phyloP scores from a whole-genome alignment of 2,329 filamentous ascomycete species.

The Graphiopsis chlorocephala region DNA sequence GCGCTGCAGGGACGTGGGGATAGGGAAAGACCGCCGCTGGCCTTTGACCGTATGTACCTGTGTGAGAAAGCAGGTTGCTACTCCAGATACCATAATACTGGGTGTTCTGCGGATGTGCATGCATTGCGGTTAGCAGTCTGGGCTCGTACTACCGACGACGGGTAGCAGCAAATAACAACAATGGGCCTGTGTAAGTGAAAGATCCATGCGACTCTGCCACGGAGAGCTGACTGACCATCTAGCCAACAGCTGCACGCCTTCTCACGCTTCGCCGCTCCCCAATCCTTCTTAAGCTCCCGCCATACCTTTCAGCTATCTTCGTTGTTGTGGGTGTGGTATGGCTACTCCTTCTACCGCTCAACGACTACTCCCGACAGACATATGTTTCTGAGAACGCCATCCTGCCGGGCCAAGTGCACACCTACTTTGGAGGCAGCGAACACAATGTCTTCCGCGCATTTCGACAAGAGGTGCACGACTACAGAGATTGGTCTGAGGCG shows the following conservation, averaged over 20 bases:
- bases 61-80: neutral
- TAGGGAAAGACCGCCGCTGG: neutral
- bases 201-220: neutral
- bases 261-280: conserved; percentile 75
- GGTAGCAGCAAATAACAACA: conserved; percentile 14
- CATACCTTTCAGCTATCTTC: conserved; percentile 81
- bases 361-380: conserved; percentile 86
- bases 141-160: neutral
- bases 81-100: neutral
- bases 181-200: conserved; percentile 30
- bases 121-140: neutral
- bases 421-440: conserved; percentile 94
- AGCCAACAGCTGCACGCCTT: conserved; percentile 48
- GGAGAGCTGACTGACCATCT: conserved; percentile 20
- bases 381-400: conserved; percentile 98
- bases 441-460: conserved; percentile 93
- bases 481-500: conserved; percentile 47
- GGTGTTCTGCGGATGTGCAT: neutral
- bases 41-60: neutral
- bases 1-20: conserved; percentile 13
- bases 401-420: conserved; percentile 92
- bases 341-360: conserved; percentile 83
- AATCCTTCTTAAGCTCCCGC: conserved; percentile 76
- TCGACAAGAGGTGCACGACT: conserved; percentile 71
- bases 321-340: conserved; percentile 82